Conservation (phyloP, 2,329 filamentous ascomycete genomes). For the Xylariaceae sp. region DNA sequence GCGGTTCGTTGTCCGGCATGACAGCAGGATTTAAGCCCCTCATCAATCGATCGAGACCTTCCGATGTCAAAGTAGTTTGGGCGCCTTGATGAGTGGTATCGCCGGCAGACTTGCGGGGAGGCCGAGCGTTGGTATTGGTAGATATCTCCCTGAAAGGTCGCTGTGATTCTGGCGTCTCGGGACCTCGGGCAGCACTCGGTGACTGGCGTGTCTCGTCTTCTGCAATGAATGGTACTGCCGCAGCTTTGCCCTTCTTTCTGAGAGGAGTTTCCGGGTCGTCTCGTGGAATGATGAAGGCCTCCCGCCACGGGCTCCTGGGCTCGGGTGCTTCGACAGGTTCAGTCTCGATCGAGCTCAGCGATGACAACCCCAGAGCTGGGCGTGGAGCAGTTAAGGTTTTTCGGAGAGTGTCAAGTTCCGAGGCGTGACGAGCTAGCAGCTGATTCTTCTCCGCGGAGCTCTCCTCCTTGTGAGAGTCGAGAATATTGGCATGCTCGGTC, state of each 20-base stretch:
- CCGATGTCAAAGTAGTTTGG: slow-evolving; percentile 79
- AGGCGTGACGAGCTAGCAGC: slow-evolving; percentile 22
- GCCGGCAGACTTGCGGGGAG: slow-evolving; percentile 34
- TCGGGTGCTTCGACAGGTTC: slow-evolving; percentile 33
- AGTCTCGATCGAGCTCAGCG: slow-evolving; percentile 42
- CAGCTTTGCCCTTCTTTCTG: slow-evolving; percentile 38
- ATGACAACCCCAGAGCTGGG: slow-evolving; percentile 36
- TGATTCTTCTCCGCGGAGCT: slow-evolving; percentile 20
- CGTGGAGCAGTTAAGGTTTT: slow-evolving; percentile 19
- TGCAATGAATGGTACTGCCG: slow-evolving; percentile 47
- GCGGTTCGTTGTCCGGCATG: slow-evolving; percentile 12
- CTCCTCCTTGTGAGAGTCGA: slow-evolving; percentile 20
- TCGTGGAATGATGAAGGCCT: slow-evolving; percentile 53
- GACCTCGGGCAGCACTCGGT: slow-evolving; percentile 33
- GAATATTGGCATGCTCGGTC: slow-evolving; percentile 14
- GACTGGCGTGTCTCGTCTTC: slow-evolving; percentile 62
- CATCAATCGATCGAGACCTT: slow-evolving; percentile 74
- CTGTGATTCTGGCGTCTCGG: slow-evolving; percentile 51
- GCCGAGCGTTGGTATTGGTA: slow-evolving; percentile 45
- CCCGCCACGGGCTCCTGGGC: slow-evolving; percentile 47
- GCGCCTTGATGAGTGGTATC: slow-evolving; percentile 65
- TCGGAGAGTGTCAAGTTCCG: slow-evolving; percentile 27
- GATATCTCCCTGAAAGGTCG: slow-evolving; percentile 59
- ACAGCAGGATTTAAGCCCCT: slow-evolving; percentile 40
- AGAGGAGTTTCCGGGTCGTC: slow-evolving; percentile 40